A percentile compares a stretch with the other conserved stretches of the same genome.
These are phyloP conservation scores for Cichorium intybus DNA, from an alignment of 140 eudicot genomes.

Conservation along the genomic window DNA sequence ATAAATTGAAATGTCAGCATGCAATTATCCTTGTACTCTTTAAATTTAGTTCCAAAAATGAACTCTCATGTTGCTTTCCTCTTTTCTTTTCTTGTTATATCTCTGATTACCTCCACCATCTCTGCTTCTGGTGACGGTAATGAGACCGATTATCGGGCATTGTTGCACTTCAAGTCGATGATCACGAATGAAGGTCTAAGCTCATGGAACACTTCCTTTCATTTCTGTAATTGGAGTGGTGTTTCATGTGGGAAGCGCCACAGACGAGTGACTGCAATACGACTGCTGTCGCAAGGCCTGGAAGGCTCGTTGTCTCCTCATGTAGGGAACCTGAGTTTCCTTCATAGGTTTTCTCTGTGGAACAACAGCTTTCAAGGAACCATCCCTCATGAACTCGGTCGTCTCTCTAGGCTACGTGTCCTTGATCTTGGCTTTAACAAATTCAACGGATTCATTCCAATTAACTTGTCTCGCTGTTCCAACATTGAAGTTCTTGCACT, in stretches of 20 bases:
- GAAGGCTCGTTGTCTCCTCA: conserved; percentile 11
- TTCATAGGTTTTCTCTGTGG: background rate
- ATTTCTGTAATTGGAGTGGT: background rate
- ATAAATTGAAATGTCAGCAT: background rate
- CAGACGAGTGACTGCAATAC: background rate
- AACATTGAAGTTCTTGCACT: background rate
- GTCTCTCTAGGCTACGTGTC: conserved; percentile 11
- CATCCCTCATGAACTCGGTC: conserved; percentile 28
- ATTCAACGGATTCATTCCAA: conserved; percentile 20
- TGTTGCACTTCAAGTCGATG: background rate
- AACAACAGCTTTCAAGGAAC: conserved; percentile 18
- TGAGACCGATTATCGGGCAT: conserved; percentile 11
- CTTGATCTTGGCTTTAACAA: conserved; percentile 2
- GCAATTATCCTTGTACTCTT: background rate
- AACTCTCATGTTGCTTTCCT: background rate
- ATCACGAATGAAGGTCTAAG: background rate
- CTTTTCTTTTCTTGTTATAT: background rate
- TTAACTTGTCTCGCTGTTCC: conserved; percentile 11
- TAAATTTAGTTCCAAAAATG: background rate
- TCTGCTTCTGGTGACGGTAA: conserved; percentile 3
- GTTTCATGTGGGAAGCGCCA: background rate
- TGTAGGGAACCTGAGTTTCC: conserved; percentile 23
- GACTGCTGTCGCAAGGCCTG: background rate
- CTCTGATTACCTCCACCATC: background rate
- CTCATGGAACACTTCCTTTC: background rate